Base-by-base conservation (phyloP, 202 grass and related monocot genomes). In the Setaria italica region DNA sequence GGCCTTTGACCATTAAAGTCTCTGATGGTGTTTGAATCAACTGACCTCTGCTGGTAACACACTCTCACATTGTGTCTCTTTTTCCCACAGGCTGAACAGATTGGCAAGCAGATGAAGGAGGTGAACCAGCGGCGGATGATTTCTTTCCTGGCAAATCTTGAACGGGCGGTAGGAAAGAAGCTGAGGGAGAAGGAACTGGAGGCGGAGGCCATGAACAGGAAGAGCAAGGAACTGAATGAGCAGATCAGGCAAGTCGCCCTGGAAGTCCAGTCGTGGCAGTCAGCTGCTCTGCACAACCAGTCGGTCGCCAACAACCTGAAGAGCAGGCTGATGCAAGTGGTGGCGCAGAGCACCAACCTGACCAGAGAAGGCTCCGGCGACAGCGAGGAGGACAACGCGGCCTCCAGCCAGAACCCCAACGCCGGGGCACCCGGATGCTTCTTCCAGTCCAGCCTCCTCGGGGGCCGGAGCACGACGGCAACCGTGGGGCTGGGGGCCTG, bases 181-280 rank as follows among this genome's bases (percentile, higher is more conserved):
- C 84, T 87, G 65, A 39, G 50, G 70, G 91, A 93, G 74, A 93
- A 88, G 72, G 91, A 93, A 42, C 73, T 88, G 2, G 85, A 93
- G 79, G 68, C 85, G 15, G 88, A 87, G 67, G 73, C 85, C 2
- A 76, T 93, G 81, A 90, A 82, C 80, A 90, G 54, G 74, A 93
- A 83, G 78, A 85, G 86, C 51, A 90, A 79, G 74, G 85, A 90
- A 62, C 73, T 93, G 42, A 86, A 82, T 1, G 85, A 90, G 37
- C 88, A 85, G 82, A 93, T 90, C 78, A 83, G 83, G 67, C 88
- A 85, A 55, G 88, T 80, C 0, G 84, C 88, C 42, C 53, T 83
- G 67, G 81, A 90, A 32, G 85, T 85, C 68, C 91, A 93, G 77
- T 85, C 90, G 9, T 93, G 88, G 91, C 88, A 90, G 74, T 85